A percentile compares a stretch with the other conserved stretches of the same genome.
These are phyloP conservation scores for Cornus florida DNA, from an alignment of 148 eudicot genomes.

Conservation along the genomic window DNA sequence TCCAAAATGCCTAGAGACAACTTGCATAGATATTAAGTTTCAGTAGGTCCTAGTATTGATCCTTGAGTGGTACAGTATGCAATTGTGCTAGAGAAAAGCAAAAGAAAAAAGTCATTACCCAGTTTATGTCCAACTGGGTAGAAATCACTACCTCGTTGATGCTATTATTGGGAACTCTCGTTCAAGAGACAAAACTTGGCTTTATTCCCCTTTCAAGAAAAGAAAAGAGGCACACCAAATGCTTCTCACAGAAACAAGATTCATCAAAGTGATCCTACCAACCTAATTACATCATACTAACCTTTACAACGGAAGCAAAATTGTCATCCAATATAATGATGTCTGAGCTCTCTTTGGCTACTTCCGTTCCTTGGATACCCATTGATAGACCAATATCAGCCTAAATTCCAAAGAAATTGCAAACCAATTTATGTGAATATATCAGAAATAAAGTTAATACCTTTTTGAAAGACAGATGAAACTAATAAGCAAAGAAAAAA, in stretches of 20 bases:
- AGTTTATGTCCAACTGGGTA: not conserved
- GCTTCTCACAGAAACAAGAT: not conserved
- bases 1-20: not conserved
- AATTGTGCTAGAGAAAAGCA: not conserved
- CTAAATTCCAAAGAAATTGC: slow-evolving; percentile 30
- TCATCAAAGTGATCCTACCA: not conserved
- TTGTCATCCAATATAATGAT: slow-evolving; percentile 84
- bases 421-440: not conserved
- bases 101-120: not conserved
- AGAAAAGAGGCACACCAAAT: slow-evolving; percentile 9
- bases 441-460: not conserved
- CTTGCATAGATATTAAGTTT: not conserved
- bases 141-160: not conserved
- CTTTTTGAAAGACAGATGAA: not conserved
- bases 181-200: not conserved
- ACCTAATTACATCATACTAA: slow-evolving; percentile 21
- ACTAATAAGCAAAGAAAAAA: not conserved
- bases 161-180: not conserved
- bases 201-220: not conserved
- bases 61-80: not conserved
- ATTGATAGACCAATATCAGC: slow-evolving; percentile 88
- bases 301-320: slow-evolving; percentile 93
- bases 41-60: not conserved
- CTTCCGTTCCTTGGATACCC: slow-evolving; percentile 85
- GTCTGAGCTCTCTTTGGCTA: slow-evolving; percentile 82